These are phyloP conservation scores for Hypericum perforatum DNA, from an alignment of 345 rosid genomes.

Conservation along the genomic window DNA sequence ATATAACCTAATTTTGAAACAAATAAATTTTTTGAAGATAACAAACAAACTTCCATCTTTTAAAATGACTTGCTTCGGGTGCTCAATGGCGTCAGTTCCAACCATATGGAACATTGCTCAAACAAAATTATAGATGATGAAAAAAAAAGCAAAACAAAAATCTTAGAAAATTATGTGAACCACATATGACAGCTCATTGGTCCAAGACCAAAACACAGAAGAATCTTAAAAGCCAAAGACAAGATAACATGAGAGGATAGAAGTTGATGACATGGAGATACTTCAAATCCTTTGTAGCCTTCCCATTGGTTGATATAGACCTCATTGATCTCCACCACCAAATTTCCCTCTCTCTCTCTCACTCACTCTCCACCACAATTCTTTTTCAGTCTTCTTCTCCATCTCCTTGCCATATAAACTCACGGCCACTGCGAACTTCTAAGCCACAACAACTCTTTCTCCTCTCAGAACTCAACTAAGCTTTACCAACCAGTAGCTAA, in stretches of 20 bases:
- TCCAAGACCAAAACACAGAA: too few species aligned
- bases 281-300: constrained; percentile 46
- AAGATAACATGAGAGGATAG: constrained; percentile 49
- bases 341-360: constrained; percentile 5
- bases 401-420: constrained; percentile 16
- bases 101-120: too few species aligned
- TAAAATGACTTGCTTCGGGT: too few species aligned
- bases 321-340: constrained; percentile 34
- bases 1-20: too few species aligned
- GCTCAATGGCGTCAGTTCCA: too few species aligned
- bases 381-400: constrained; percentile 12
- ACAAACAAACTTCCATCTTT: too few species aligned
- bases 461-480: background rate
- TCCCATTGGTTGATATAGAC: constrained; percentile 45
- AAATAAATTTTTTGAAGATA: too few species aligned
- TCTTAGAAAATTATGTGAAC: too few species aligned
- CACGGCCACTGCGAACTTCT: constrained; percentile 14
- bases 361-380: constrained; percentile 22
- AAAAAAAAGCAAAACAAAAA: too few species aligned
- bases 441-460: background rate
- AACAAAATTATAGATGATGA: too few species aligned
- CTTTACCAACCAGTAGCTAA: background rate
- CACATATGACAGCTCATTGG: too few species aligned
- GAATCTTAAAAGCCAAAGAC: background rate
- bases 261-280: constrained; percentile 49